Evolutionary conservation across 2,329 filamentous ascomycete genomes (phyloP).

Genomic region (Xylariales sp.): DNA sequence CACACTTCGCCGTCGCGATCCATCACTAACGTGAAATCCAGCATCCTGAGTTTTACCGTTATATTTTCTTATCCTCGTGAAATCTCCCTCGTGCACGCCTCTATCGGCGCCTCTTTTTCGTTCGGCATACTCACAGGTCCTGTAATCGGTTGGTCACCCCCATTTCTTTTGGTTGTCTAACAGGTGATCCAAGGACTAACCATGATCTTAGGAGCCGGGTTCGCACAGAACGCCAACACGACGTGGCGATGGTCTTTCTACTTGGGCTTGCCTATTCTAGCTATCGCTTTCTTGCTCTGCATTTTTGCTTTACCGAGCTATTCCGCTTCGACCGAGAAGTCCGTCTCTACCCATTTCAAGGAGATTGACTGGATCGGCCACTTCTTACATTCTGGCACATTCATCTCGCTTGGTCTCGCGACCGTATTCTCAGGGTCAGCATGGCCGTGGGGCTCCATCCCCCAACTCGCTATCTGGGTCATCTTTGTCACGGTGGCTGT

Average conservation of each 20-base stretch:
- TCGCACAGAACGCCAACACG: slow-evolving; percentile 49
- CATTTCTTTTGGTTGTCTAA: slow-evolving; percentile 39
- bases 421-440: slow-evolving; percentile 60
- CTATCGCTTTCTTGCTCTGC: slow-evolving; percentile 47
- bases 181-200: slow-evolving; percentile 17
- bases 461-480: slow-evolving; percentile 60
- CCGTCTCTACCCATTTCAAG: slow-evolving; percentile 37
- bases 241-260: slow-evolving; percentile 56
- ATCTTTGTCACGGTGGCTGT: slow-evolving; percentile 56
- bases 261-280: slow-evolving; percentile 36
- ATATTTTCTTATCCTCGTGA: slow-evolving; percentile 43
- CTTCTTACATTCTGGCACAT: slow-evolving; percentile 56
- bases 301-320: slow-evolving; percentile 58
- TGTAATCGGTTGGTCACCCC: slow-evolving; percentile 44
- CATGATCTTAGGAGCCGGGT: slow-evolving; percentile 46
- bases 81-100: slow-evolving; percentile 40
- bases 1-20: not conserved
- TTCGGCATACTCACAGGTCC: slow-evolving; percentile 46
- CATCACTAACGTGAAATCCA: slow-evolving; percentile 16
- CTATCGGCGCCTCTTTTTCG: slow-evolving; percentile 45
- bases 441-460: slow-evolving; percentile 61
- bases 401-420: slow-evolving; percentile 45
- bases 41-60: slow-evolving; percentile 40
- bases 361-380: slow-evolving; percentile 60
- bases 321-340: slow-evolving; percentile 41